phyloP scores from a whole-genome alignment of 495 filamentous ascomycete genomes.

The Tricharina praecox region DNA sequence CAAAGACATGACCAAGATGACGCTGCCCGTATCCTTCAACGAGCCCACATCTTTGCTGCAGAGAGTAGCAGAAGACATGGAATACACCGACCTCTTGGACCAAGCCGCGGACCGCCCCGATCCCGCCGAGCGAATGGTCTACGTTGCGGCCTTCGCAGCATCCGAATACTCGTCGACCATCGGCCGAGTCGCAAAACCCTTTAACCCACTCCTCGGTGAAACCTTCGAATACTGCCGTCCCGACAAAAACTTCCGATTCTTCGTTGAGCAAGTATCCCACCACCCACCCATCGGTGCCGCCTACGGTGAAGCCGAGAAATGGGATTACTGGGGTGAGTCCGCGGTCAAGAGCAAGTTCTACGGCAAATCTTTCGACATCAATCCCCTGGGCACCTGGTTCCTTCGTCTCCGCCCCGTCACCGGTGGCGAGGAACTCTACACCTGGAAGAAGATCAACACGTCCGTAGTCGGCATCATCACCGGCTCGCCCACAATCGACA shows the following conservation, averaged over 20 bases:
- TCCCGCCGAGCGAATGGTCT: conserved; percentile 84
- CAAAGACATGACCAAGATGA: conserved; percentile 99
- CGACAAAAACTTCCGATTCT: conserved; percentile 94
- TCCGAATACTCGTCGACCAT: conserved; percentile 95
- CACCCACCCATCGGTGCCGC: conserved; percentile 92
- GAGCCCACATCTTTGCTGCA: conserved; percentile 95
- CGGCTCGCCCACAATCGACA: conserved; percentile 90
- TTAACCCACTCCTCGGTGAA: conserved; percentile 90
- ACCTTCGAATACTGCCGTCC: conserved; percentile 93
- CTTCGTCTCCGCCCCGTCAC: conserved; percentile 62
- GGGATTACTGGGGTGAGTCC: conserved; percentile 96
- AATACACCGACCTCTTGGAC: conserved; percentile 87
- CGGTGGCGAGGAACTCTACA: conserved; percentile 79
- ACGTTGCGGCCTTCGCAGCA: conserved; percentile 86
- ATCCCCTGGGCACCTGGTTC: conserved; percentile 94
- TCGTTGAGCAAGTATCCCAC: conserved; percentile 96
- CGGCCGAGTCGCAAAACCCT: conserved; percentile 90
- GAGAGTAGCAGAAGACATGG: conserved; percentile 90
- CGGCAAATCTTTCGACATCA: conserved; percentile 92
- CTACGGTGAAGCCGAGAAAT: conserved; percentile 79
- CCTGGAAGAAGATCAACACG: conserved; percentile 97
- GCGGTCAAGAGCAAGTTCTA: conserved; percentile 97
- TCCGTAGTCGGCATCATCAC: conserved; percentile 98
- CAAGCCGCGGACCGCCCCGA: conserved; percentile 71
- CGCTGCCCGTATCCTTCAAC: conserved; percentile 93